phyloP scores from a whole-genome alignment of 257 asterid genomes.

The Solanum pinnatisectum region DNA sequence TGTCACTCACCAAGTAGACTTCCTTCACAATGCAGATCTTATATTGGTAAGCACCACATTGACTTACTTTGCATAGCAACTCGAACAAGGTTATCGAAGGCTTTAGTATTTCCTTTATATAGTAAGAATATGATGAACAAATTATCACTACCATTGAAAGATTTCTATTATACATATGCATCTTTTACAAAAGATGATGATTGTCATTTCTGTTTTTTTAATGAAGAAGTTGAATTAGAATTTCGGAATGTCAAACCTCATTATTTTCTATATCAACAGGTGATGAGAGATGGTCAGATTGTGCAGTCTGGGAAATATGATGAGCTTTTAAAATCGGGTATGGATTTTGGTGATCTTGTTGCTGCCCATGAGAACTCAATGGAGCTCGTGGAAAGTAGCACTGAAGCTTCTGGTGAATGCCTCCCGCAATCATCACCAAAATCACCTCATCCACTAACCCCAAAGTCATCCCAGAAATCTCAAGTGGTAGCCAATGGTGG shows the following conservation, averaged over 20 bases:
- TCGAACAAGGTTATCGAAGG: neutral
- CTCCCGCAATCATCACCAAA: constrained; percentile 2
- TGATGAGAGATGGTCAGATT: constrained; percentile 53
- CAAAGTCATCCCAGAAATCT: constrained; percentile 14
- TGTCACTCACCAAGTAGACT: constrained; percentile 75
- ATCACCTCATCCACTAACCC: constrained; percentile 12
- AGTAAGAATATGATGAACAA: neutral
- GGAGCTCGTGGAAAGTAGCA: constrained; percentile 40
- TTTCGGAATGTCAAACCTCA: neutral
- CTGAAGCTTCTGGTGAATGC: constrained; percentile 7
- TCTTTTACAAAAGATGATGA: neutral
- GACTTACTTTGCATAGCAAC: neutral
- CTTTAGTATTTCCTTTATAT: neutral
- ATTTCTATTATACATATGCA: neutral
- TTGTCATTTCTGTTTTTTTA: neutral
- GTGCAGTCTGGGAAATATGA: constrained; percentile 64
- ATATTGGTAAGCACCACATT: constrained; percentile 31
- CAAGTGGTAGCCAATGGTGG: constrained; percentile 15
- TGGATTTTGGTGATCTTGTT: constrained; percentile 55
- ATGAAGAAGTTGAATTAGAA: neutral
- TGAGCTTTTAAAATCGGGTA: constrained; percentile 28
- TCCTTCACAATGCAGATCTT: constrained; percentile 60
- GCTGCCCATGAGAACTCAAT: constrained; percentile 65
- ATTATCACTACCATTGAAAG: neutral
- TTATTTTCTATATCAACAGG: constrained; percentile 22